A percentile compares a stretch with the other conserved stretches of the same genome.
These are phyloP conservation scores for Solanum pimpinellifolium DNA, from an alignment of 257 asterid species.

Conservation along the genomic window DNA sequence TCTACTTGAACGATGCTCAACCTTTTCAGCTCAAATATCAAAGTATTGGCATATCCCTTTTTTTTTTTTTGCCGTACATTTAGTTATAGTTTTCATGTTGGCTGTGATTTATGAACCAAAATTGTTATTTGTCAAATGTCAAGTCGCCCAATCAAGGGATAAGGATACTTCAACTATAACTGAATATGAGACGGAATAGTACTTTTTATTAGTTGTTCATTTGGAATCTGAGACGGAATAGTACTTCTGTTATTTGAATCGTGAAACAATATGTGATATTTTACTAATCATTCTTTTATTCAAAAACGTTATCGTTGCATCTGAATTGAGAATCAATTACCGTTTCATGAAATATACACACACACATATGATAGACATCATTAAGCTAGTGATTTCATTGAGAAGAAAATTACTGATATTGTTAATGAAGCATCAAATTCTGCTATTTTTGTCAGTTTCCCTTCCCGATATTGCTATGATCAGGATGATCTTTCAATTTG, in stretches of 20 bases:
- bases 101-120: not conserved
- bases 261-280: not conserved
- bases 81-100: not conserved
- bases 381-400: not conserved
- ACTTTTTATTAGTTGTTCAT: not conserved
- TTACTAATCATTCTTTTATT: not conserved
- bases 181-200: not conserved
- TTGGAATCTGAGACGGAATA: not conserved
- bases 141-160: not conserved
- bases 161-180: not conserved
- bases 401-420: not conserved
- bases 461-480: not conserved
- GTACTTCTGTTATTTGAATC: not conserved
- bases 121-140: too few relatives aligned
- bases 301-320: not conserved
- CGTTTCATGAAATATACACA: not conserved
- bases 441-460: not conserved
- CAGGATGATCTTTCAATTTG: not conserved
- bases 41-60: conserved; percentile 27
- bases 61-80: not conserved
- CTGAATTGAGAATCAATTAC: not conserved
- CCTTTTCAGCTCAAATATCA: conserved; percentile 56
- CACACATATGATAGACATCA: not conserved
- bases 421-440: not conserved
- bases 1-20: conserved; percentile 56